Percentiles rank a stretch among this genome's conserved stretches.
phyloP scores from a whole-genome alignment of 495 filamentous ascomycete species.

The Hamigera avellanea region DNA sequence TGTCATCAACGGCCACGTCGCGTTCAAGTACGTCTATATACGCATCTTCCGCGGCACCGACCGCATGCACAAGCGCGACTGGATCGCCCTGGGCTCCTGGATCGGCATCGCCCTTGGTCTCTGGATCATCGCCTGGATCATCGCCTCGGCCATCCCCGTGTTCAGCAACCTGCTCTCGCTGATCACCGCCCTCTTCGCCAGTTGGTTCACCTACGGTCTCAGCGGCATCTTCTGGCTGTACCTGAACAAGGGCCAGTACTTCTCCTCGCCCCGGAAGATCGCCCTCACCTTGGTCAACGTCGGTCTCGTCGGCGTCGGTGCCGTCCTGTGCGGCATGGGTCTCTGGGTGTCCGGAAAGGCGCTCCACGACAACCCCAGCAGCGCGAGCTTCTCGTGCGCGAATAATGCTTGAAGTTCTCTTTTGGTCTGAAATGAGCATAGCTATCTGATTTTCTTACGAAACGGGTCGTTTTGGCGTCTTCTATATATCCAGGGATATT shows the following conservation, averaged over 20 bases:
- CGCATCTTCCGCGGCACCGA: slow-evolving; percentile 47
- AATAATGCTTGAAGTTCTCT: slow-evolving; percentile 28
- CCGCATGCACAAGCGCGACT: slow-evolving; percentile 49
- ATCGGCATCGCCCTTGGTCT: slow-evolving; percentile 41
- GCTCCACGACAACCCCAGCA: slow-evolving; percentile 24
- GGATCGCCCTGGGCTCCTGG: slow-evolving; percentile 42
- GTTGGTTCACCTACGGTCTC: slow-evolving; percentile 34
- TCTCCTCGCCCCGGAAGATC: slow-evolving; percentile 19
- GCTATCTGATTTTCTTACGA: too few species aligned
- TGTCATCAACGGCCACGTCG: slow-evolving; percentile 60
- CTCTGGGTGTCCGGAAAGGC: slow-evolving; percentile 33
- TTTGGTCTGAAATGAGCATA: too few species aligned
- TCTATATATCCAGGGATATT: too few species aligned
- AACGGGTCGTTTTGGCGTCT: too few species aligned
- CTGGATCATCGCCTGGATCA: slow-evolving; percentile 58
- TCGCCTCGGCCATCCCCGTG: slow-evolving; percentile 61
- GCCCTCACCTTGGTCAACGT: slow-evolving; percentile 22
- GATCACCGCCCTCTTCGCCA: slow-evolving; percentile 32
- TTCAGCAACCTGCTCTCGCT: slow-evolving; percentile 53
- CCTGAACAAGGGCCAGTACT: slow-evolving; percentile 23
- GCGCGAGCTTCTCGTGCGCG: slow-evolving; percentile 30
- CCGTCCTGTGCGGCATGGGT: slow-evolving; percentile 26
- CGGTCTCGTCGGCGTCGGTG: slow-evolving; percentile 19
- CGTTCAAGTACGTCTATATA: slow-evolving; percentile 54
- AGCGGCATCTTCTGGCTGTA: slow-evolving; percentile 33